Evolutionary conservation across 176 grass and related monocot genomes (phyloP).

Genomic region (Oryza glaberrima): DNA sequence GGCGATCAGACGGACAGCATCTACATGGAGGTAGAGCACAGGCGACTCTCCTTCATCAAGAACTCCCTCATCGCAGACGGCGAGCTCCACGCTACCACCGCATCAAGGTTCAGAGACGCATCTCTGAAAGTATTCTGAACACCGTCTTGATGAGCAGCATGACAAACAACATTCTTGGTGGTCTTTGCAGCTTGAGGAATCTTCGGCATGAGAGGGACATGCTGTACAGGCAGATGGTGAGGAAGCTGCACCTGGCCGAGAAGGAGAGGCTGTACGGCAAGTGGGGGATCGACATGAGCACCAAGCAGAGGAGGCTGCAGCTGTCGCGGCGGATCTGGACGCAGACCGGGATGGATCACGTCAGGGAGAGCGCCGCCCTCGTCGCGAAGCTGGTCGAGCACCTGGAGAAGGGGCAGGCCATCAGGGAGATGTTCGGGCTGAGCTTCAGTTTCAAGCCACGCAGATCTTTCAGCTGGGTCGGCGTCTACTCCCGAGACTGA

Average conservation of each 20-base stretch:
- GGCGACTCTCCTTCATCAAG: conserved; percentile 75
- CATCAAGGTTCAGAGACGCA: conserved; percentile 51
- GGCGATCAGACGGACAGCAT: conserved; percentile 75
- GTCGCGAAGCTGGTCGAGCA: conserved; percentile 67
- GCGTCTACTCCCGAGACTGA: conserved; percentile 32
- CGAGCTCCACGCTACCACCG: conserved; percentile 32
- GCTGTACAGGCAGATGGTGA: conserved; percentile 82
- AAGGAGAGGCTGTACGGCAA: conserved; percentile 69
- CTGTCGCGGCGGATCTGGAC: conserved; percentile 72
- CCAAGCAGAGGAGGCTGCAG: conserved; percentile 80
- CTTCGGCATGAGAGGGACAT: conserved; percentile 80
- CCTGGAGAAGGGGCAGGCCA: conserved; percentile 54
- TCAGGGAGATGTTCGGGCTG: conserved; percentile 91
- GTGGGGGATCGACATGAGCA: conserved; percentile 72
- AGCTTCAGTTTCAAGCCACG: conserved; percentile 63
- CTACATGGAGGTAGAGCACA: conserved; percentile 91
- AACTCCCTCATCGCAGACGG: conserved; percentile 44
- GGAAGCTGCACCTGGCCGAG: conserved; percentile 51
- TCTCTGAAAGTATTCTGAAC: not conserved
- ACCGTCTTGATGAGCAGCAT: too few relatives aligned
- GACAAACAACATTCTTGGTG: not conserved
- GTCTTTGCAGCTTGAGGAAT: conserved; percentile 57
- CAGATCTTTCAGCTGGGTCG: conserved; percentile 64
- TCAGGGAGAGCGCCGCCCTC: conserved; percentile 69
- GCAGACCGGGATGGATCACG: conserved; percentile 70